Evolutionary conservation across 2,329 filamentous ascomycete genomes (phyloP).

Genomic region (Daldinia sp.): DNA sequence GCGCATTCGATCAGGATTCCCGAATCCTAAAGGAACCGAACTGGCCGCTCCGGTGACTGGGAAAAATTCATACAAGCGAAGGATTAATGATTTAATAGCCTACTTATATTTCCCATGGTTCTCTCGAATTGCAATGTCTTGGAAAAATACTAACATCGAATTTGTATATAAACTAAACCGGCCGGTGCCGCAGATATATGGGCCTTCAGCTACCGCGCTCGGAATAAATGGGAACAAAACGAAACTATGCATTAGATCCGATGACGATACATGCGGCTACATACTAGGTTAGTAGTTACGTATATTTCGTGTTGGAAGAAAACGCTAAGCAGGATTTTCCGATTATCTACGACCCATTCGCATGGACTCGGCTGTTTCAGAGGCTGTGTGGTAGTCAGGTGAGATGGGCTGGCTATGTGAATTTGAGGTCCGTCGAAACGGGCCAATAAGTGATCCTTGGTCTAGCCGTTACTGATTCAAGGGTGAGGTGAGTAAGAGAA

Average conservation of each 20-base stretch:
- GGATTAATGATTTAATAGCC: constrained; percentile 6
- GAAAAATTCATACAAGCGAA: constrained; percentile 14
- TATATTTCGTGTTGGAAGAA: constrained; percentile 20
- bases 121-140: constrained; percentile 4
- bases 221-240: constrained; percentile 10
- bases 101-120: neutral
- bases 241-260: constrained; percentile 24
- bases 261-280: constrained; percentile 16
- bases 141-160: constrained; percentile 12
- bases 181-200: constrained; percentile 29
- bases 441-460: constrained; percentile 38
- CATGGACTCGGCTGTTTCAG: constrained; percentile 40
- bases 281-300: neutral
- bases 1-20: constrained; percentile 12
- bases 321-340: constrained; percentile 32
- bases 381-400: constrained; percentile 34
- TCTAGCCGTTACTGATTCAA: constrained; percentile 27
- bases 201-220: constrained; percentile 19
- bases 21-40: constrained; percentile 12
- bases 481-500: constrained; percentile 4
- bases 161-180: constrained; percentile 16
- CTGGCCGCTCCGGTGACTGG: constrained; percentile 12
- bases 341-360: constrained; percentile 36
- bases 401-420: constrained; percentile 35
- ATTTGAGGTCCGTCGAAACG: constrained; percentile 32